A percentile compares a stretch with the other conserved stretches of the same genome.
These are phyloP conservation scores for Lineolata rhizophorae DNA, from an alignment of 495 filamentous ascomycete genomes.

Conservation along the genomic window DNA sequence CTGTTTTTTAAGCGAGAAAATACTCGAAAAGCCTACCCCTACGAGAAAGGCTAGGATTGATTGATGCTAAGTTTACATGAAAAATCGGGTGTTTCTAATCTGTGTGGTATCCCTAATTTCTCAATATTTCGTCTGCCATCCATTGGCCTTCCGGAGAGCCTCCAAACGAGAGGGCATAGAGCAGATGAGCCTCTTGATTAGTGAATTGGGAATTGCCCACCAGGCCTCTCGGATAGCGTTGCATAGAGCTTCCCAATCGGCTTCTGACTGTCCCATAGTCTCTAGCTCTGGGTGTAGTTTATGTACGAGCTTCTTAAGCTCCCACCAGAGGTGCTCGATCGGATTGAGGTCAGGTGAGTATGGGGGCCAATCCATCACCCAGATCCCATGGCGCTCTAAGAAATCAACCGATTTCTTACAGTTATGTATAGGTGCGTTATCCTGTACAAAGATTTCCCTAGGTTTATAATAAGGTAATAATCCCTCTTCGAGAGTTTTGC, in stretches of 20 bases:
- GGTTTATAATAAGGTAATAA: background rate
- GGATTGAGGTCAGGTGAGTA: conserved; percentile 9
- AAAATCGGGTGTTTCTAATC: too few relatives aligned
- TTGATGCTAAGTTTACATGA: too few relatives aligned
- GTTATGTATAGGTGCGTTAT: conserved; percentile 6
- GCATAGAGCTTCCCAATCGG: conserved; percentile 1
- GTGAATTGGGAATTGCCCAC: conserved; percentile 9
- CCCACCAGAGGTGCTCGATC: conserved; percentile 6
- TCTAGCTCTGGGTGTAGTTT: conserved; percentile 5
- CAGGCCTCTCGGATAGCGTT: conserved; percentile 3
- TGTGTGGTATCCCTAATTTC: too few relatives aligned
- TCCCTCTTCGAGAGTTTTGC: background rate
- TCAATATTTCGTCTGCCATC: too few relatives aligned
- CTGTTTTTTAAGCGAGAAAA: too few relatives aligned
- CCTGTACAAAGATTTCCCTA: conserved; percentile 3
- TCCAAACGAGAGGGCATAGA: too few relatives aligned
- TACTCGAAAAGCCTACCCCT: too few relatives aligned
- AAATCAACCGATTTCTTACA: background rate
- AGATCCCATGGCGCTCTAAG: conserved; percentile 2
- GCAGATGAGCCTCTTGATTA: too few relatives aligned
- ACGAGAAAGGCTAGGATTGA: too few relatives aligned
- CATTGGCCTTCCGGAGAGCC: too few relatives aligned
- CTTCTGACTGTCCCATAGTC: conserved; percentile 1
- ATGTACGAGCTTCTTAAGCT: conserved; percentile 5
- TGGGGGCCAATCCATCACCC: conserved; percentile 5